phyloP scores from a whole-genome alignment of 2,329 filamentous ascomycete genomes.

The Fusarium chaquense region DNA sequence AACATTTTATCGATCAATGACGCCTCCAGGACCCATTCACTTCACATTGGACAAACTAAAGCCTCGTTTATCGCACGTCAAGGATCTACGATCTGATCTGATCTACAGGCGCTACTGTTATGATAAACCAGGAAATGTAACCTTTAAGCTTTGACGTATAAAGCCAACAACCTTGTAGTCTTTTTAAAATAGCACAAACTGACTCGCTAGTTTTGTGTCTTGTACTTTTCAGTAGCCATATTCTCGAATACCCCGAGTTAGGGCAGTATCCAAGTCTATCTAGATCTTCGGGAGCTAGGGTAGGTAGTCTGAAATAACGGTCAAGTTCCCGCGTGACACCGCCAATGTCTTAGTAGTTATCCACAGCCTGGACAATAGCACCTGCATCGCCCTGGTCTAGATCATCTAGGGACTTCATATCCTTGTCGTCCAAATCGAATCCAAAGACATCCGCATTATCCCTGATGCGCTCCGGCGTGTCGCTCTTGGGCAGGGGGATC shows the following conservation, averaged over 20 bases:
- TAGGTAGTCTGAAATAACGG: not conserved
- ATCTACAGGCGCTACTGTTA: not conserved
- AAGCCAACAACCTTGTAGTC: not conserved
- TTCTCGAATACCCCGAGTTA: not conserved
- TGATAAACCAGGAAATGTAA: not conserved
- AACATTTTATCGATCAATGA: constrained; percentile 2
- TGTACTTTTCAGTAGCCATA: not conserved
- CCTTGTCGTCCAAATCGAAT: constrained; percentile 67
- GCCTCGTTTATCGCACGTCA: constrained; percentile 3
- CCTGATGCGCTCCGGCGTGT: constrained; percentile 67
- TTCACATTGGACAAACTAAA: not conserved
- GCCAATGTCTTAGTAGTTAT: constrained; percentile 20
- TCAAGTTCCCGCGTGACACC: not conserved
- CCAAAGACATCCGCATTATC: constrained; percentile 70
- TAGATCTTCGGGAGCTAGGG: constrained; percentile 10
- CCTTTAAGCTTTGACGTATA: not conserved
- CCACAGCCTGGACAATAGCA: constrained; percentile 41
- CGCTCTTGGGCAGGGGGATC: constrained; percentile 75
- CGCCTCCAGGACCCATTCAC: not conserved
- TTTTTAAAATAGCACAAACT: not conserved
- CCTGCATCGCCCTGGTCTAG: constrained; percentile 44
- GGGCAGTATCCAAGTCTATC: not conserved
- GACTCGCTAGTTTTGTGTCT: not conserved
- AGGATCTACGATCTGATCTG: constrained; percentile 3
- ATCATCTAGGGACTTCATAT: constrained; percentile 60